A percentile compares a stretch with the other conserved stretches of the same genome.
phyloP scores from a whole-genome alignment of 1,284 basidiomycete species.

The Leccinum brunneo-olivaceum region DNA sequence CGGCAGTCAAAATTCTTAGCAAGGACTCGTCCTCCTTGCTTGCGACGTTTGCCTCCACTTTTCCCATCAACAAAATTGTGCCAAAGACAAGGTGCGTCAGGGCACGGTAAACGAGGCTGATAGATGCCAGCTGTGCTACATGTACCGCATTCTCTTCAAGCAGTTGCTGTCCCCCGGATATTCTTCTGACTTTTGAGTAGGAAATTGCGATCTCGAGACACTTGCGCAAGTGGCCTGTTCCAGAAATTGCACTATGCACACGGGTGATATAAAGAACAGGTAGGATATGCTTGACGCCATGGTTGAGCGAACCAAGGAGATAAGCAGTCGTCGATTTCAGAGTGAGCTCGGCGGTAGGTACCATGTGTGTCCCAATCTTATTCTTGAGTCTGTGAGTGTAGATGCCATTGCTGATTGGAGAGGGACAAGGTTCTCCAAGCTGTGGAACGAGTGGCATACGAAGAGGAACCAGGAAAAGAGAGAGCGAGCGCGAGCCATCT shows the following conservation, averaged over 20 bases:
- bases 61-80: conserved; percentile 54
- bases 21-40: conserved; percentile 43
- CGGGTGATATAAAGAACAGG: conserved; percentile 75
- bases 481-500: conserved; percentile 57
- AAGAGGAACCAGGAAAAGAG: conserved; percentile 66
- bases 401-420: conserved; percentile 60
- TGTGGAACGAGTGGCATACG: conserved; percentile 45
- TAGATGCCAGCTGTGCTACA: conserved; percentile 53
- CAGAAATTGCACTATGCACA: conserved; percentile 58
- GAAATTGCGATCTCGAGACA: conserved; percentile 58
- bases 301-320: conserved; percentile 54
- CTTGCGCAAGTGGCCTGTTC: conserved; percentile 54
- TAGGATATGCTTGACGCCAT: conserved; percentile 66
- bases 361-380: conserved; percentile 70
- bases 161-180: conserved; percentile 43
- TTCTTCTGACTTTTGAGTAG: conserved; percentile 52
- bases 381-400: conserved; percentile 70
- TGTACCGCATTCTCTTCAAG: conserved; percentile 56
- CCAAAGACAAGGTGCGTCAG: conserved; percentile 60
- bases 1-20: conserved; percentile 64
- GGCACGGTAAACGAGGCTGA: conserved; percentile 58
- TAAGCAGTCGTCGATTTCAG: conserved; percentile 58
- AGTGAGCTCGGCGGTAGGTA: conserved; percentile 76
- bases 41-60: conserved; percentile 49
- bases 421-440: conserved; percentile 35